Evolutionary conservation across 2,329 filamentous ascomycete species (phyloP), one percentile per base, ranked within the genome.

Genomic region (Penicillium sp.): DNA sequence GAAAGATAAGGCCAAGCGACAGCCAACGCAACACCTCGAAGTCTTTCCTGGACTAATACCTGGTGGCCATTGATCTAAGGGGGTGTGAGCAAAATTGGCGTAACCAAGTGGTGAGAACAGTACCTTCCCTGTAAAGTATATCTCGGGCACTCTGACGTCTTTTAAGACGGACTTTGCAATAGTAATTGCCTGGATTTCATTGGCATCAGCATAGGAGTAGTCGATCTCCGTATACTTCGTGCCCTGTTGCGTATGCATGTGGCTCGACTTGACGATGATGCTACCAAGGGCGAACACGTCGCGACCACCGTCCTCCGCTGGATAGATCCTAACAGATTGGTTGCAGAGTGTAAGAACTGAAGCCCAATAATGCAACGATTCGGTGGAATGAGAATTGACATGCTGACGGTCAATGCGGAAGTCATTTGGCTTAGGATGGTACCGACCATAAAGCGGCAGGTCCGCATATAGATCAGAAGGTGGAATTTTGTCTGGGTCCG

Each of bases 261-360:
- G 71, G 29, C 66, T 67, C 6, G 74, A 74, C 56, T 76, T 76
- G 55, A 76, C 53, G 36, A 76, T 76, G 16, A 77, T 65, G 35
- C 66, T 71, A 1, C 75, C 73, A 27, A 76, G 60, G 10, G 73
- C 74, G 59, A 78, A 78, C 0, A 78, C 72, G 50, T 77, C 74
- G 8, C 74, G 71, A 3, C 68, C 71, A 10, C 67, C 69, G 7
- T 71, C 67, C 7, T 68, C 62, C 29, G 58, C 66, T 7, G 64
- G 60, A 51, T 74, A 76, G n/a, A 74, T 70, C 19, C 61, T 53
- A 30, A 50, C 58, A 0, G 64, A 61, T 39, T 61, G 60, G 18
- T 62, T 58, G 56, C 71, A 76, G 10, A 34, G 23, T 3, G 3
- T 23, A 5, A 23, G 3, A 3, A 23, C 23, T 5, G 23, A 23